A percentile compares a stretch with the other conserved stretches of the same genome.
Conservation (phyloP, 1,139 yeast species). For the Candida glucosophila region DNA sequence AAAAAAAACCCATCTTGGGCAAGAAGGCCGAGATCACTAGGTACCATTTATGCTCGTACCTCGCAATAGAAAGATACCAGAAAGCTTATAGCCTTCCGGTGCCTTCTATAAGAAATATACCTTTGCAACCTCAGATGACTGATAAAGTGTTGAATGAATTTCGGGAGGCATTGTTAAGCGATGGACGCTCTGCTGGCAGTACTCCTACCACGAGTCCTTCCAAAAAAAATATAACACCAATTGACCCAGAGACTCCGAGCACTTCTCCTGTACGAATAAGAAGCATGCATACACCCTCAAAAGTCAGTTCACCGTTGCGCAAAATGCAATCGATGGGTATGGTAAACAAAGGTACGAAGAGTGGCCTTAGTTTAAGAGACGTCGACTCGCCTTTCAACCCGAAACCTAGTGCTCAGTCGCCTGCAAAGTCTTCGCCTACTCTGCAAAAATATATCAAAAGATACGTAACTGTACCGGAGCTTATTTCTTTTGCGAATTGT, state of each 20-base stretch:
- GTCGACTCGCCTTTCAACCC: constrained; percentile 28
- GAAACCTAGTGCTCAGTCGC: constrained; percentile 6
- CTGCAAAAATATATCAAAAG: constrained; percentile 18
- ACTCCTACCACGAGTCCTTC: constrained; percentile 20
- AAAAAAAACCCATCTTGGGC: constrained; percentile 36
- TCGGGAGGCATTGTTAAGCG: constrained; percentile 21
- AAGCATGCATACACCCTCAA: constrained; percentile 1
- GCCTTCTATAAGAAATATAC: constrained; percentile 43
- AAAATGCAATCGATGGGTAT: constrained; percentile 14
- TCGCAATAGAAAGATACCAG: constrained; percentile 46
- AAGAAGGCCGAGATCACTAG: constrained; percentile 54
- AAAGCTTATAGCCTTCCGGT: constrained; percentile 35
- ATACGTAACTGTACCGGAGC: constrained; percentile 35
- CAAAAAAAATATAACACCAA: constrained; percentile 3
- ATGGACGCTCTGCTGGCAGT: constrained; percentile 20
- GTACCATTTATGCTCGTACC: constrained; percentile 54
- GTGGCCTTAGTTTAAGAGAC: constrained; percentile 8
- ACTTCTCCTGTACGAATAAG: background rate
- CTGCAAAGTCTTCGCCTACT: constrained; percentile 8
- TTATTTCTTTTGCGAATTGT: constrained; percentile 52
- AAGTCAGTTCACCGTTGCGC: constrained; percentile 21
- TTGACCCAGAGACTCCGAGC: constrained; percentile 3
- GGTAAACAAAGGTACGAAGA: constrained; percentile 2
- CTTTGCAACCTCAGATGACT: constrained; percentile 45
- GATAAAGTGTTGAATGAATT: constrained; percentile 37